Evolutionary conservation across 345 rosid genomes (phyloP).

Genomic region (Bretschneidera sinensis): DNA sequence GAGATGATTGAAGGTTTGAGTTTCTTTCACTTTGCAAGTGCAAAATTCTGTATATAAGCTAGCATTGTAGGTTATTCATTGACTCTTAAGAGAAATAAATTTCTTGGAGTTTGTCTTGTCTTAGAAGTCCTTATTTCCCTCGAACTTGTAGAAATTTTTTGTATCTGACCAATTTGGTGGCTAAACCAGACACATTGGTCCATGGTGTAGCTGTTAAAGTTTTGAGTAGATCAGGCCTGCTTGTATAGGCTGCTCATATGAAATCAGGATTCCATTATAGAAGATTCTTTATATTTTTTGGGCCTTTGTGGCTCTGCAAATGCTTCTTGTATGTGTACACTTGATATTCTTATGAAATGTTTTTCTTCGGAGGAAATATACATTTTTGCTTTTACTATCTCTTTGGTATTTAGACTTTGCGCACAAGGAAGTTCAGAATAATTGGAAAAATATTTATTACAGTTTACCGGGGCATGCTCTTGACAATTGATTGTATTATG

Average conservation of each 20-base stretch:
- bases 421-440: background rate
- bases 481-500: too few species aligned
- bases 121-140: constrained; percentile 17
- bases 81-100: constrained; percentile 8
- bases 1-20: background rate
- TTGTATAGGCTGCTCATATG: background rate
- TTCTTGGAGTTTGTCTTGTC: constrained; percentile 14
- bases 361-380: background rate
- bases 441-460: background rate
- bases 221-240: background rate
- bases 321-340: background rate
- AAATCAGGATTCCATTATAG: constrained; percentile 1
- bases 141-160: constrained; percentile 15
- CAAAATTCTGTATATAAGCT: constrained; percentile 20
- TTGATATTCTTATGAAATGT: background rate
- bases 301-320: background rate
- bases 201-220: background rate
- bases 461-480: background rate
- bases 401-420: background rate
- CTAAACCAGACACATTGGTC: constrained; percentile 3
- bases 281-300: background rate
- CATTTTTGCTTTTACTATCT: background rate
- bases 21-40: background rate
- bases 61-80: constrained; percentile 18
- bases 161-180: constrained; percentile 3